phyloP scores from a whole-genome alignment of 441 rosid species.

The Cnidoscolus chayamansa region DNA sequence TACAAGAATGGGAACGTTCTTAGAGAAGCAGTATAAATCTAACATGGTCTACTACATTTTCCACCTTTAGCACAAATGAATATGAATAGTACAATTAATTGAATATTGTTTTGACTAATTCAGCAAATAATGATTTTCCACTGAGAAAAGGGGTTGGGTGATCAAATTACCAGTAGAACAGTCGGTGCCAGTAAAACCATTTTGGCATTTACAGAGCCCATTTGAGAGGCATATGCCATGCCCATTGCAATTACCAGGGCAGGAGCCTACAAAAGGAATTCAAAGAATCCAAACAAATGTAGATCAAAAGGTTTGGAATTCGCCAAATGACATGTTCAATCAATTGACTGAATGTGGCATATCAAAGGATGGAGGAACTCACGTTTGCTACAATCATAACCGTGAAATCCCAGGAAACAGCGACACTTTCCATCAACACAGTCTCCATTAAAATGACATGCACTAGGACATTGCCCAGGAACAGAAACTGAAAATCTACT shows the following conservation, averaged over 20 bases:
- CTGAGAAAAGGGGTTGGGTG: not conserved
- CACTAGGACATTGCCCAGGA: constrained; percentile 70
- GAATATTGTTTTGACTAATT: not conserved
- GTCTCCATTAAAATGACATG: constrained; percentile 86
- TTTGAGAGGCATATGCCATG: constrained; percentile 71
- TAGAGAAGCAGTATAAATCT: not conserved
- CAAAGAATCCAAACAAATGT: not conserved
- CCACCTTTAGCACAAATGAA: not conserved
- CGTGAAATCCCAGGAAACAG: constrained; percentile 89
- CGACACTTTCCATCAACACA: constrained; percentile 80
- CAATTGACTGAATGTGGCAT: not conserved
- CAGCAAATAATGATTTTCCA: not conserved
- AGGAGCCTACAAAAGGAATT: constrained; percentile 50
- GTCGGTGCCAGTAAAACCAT: constrained; percentile 84
- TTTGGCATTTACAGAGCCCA: constrained; percentile 73
- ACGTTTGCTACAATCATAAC: constrained; percentile 87
- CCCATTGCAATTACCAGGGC: constrained; percentile 79
- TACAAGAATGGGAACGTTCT: not conserved
- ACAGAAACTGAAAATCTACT: constrained; percentile 45
- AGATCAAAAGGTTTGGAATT: not conserved
- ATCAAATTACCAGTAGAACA: constrained; percentile 75
- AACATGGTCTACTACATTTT: not conserved
- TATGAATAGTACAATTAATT: no score
- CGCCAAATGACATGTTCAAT: not conserved
- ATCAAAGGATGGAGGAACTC: constrained; percentile 33